Evolutionary conservation across 176 grass and related monocot species (phyloP).

Genomic region (Juncus effusus): DNA sequence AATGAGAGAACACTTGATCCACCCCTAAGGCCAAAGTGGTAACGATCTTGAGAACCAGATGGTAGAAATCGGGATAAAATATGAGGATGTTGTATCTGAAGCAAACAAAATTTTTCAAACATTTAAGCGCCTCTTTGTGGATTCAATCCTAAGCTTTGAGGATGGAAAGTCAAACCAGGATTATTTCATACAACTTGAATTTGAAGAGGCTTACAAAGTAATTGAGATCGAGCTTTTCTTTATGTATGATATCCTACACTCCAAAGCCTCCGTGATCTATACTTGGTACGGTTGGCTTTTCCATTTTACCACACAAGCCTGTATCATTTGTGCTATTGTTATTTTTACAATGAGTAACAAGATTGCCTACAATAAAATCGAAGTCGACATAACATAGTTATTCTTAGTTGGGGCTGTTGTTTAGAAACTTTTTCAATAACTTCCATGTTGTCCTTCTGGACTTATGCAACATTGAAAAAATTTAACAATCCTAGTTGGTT

Average conservation of each 20-base stretch:
- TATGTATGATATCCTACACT: conserved; percentile 46
- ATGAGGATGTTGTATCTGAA: conserved; percentile 31
- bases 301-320: conserved; percentile 13
- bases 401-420: conserved; percentile 38
- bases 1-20: not conserved
- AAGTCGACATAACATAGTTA: conserved; percentile 46
- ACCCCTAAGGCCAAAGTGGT: not conserved
- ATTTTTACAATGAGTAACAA: conserved; percentile 31
- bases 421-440: conserved; percentile 5
- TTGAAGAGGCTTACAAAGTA: conserved; percentile 24
- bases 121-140: conserved; percentile 42
- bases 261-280: conserved; percentile 35
- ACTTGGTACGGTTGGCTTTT: not conserved
- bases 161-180: conserved; percentile 25
- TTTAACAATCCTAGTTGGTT: not conserved
- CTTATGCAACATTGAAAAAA: not conserved
- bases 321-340: conserved; percentile 23
- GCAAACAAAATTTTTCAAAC: conserved; percentile 38
- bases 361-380: not conserved
- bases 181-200: conserved; percentile 6
- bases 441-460: conserved; percentile 30
- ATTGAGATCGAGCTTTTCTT: conserved; percentile 52
- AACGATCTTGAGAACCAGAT: not conserved
- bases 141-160: conserved; percentile 57
- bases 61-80: not conserved